Base-by-base conservation (phyloP, 1,139 yeast genomes). In the Geotrichum cucujoidarum region DNA sequence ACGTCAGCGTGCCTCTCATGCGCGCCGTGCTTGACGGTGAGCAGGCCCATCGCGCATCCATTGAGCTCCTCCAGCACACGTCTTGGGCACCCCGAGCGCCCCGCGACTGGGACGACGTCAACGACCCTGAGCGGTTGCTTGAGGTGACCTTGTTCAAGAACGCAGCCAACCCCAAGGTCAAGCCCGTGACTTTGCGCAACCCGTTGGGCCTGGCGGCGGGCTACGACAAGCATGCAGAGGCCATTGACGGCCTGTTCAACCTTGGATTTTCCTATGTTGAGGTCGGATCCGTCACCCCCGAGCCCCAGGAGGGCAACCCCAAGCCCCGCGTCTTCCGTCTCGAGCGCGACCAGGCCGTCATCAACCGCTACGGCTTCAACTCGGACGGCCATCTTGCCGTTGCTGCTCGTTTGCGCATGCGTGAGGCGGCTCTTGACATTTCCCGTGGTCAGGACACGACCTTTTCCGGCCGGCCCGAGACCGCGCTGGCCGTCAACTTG, bases 161-260 rank as follows among this genome's bases (percentile, higher is more conserved):
- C 40, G 21, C 54, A 6, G 52, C 58, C 14, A 62, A 60, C 41
- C 64, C 65, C 6, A 55, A 57, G 33, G 68, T 65, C 38, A 52
- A 57, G 34, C 58, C 63, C 10, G 45, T 66, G 45, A 68, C 62
- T 0, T 68, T 90, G 60, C 73, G 76, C 27, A 82, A 82, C 49
- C 97, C 97, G 18, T 72, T 90, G 50, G 97, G 97, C 6, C 75
- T 90, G 59, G 97, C 97, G 43, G 97, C 98, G 30, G 98, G 98
- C 11, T 76, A 90, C 55, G 98, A 90, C 65, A 90, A 90, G 67
- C 85, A 90, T 60, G 98, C 89, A 45, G 95, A 88, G 62, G 95
- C 89, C n/a, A 81, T 92, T 58, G 97, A 90, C 57, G 71, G 90
- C 0, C 72, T 90, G 52, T 81, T 83, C 59, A 76, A 81, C 57